A percentile compares a stretch with the other conserved stretches of the same genome.
Evolutionary conservation across 1,284 basidiomycete species (phyloP).

Genomic region (Melanopsichium pennsylvanicum): DNA sequence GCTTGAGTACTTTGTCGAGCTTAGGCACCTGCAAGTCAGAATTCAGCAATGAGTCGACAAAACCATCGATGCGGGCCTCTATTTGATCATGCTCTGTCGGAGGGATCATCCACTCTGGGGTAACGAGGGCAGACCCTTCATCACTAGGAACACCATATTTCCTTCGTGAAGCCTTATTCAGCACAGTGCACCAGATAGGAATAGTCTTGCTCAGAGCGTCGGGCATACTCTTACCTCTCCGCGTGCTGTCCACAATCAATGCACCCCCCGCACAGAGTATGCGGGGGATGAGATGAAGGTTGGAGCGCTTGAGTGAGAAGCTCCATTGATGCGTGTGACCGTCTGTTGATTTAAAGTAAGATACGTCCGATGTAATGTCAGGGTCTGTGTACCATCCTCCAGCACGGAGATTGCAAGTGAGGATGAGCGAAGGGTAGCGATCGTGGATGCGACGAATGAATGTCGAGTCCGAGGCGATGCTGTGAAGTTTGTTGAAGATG

Average conservation of each 20-base stretch:
- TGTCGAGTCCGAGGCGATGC: conserved; percentile 19
- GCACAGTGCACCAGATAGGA: conserved; percentile 92
- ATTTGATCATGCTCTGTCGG: conserved; percentile 72
- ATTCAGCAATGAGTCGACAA: conserved; percentile 73
- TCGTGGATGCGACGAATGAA: conserved; percentile 19
- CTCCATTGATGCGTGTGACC: conserved; percentile 76
- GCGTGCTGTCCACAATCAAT: conserved; percentile 89
- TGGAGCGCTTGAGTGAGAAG: conserved; percentile 71
- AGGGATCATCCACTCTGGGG: conserved; percentile 55
- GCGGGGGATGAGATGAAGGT: conserved; percentile 78
- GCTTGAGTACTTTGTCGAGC: conserved; percentile 71
- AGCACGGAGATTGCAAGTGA: conserved; percentile 84
- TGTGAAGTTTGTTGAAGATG: conserved; percentile 43
- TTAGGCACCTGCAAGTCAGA: conserved; percentile 61
- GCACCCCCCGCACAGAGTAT: conserved; percentile 77
- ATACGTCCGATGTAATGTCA: conserved; percentile 67
- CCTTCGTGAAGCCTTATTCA: conserved; percentile 74
- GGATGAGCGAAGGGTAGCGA: conserved; percentile 8
- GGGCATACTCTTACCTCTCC: conserved; percentile 90
- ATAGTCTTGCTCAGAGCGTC: conserved; percentile 94
- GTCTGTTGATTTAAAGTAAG: conserved; percentile 98
- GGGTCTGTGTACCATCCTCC: conserved; percentile 93
- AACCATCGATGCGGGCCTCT: conserved; percentile 72
- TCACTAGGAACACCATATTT: conserved; percentile 57
- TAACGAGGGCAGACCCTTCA: conserved; percentile 50